A percentile compares a stretch with the other conserved stretches of the same genome.
Evolutionary conservation across 2,329 filamentous ascomycete species (phyloP).

Genomic region (Trematosphaeria pertusa): DNA sequence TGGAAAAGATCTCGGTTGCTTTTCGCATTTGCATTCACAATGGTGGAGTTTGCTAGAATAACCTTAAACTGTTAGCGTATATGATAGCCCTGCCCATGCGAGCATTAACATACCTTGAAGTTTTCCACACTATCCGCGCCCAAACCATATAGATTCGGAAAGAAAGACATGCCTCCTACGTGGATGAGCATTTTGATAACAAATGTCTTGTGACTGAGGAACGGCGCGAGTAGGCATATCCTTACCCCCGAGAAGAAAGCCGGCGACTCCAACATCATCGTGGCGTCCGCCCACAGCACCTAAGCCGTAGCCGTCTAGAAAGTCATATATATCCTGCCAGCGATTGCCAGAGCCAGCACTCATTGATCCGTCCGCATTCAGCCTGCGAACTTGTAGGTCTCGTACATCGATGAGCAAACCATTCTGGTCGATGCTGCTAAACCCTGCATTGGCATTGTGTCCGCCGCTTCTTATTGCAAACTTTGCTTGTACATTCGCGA

Average conservation of each 20-base stretch:
- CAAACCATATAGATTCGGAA: conserved; percentile 19
- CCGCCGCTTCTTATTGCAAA: conserved; percentile 24
- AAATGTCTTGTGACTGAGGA: neutral
- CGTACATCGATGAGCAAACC: conserved; percentile 8
- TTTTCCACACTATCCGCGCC: conserved; percentile 22
- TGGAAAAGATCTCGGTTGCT: conserved; percentile 43
- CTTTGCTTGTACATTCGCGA: neutral
- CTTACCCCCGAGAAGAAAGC: conserved; percentile 14
- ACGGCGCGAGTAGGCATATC: neutral
- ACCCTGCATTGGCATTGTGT: conserved; percentile 18
- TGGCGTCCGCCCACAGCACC: conserved; percentile 12
- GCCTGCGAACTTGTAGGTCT: conserved; percentile 4
- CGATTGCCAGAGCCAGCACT: conserved; percentile 7
- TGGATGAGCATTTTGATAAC: neutral
- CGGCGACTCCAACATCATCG: conserved; percentile 18
- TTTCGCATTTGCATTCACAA: conserved; percentile 43
- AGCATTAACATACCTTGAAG: conserved; percentile 18
- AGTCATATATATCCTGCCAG: conserved; percentile 9
- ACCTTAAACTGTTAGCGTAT: conserved; percentile 17
- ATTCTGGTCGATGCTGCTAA: conserved; percentile 10
- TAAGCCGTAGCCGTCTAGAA: conserved; percentile 4
- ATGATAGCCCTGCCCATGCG: neutral
- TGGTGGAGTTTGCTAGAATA: conserved; percentile 44
- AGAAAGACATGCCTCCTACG: conserved; percentile 22
- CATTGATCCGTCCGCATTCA: neutral